phyloP scores from a whole-genome alignment of 352 stramenopile genomes.

The Globisporangium mamillatum region DNA sequence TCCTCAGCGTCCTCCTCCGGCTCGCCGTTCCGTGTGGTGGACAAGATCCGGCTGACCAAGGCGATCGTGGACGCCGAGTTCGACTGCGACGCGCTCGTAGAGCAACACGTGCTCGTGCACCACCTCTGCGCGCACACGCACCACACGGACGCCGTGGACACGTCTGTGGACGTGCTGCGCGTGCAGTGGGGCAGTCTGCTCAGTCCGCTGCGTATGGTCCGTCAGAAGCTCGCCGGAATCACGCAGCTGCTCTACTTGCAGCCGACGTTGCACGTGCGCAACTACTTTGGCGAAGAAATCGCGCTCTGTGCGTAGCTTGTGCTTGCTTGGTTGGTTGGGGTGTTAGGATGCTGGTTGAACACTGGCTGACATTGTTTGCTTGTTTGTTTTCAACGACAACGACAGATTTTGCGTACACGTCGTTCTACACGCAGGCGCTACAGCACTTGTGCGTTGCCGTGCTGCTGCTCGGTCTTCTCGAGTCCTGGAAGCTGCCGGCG shows the following conservation, averaged over 20 bases:
- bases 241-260: constrained; percentile 33
- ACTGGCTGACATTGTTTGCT: constrained; percentile 1
- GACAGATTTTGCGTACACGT: constrained; percentile 47
- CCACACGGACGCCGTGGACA: constrained; percentile 60
- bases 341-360: neutral
- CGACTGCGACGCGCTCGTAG: constrained; percentile 62
- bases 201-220: constrained; percentile 25
- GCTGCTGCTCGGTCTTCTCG: constrained; percentile 31
- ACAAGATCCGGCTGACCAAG: constrained; percentile 79
- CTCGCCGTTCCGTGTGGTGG: constrained; percentile 67
- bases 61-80: constrained; percentile 67
- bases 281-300: constrained; percentile 83
- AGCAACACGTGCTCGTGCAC: constrained; percentile 42
- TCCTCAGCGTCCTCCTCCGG: constrained; percentile 18
- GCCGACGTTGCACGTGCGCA: constrained; percentile 52
- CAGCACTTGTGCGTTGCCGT: constrained; percentile 34
- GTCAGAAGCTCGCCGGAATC: constrained; percentile 13
- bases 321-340: constrained; percentile 1
- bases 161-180: constrained; percentile 56
- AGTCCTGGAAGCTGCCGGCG: neutral
- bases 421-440: constrained; percentile 45
- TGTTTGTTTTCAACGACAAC: neutral
- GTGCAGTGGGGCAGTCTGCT: constrained; percentile 46
- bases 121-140: constrained; percentile 63
- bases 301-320: constrained; percentile 57